These are phyloP conservation scores for Haematococcus sp. DNA, from an alignment of 139 green algal genomes.

Conservation along the genomic window DNA sequence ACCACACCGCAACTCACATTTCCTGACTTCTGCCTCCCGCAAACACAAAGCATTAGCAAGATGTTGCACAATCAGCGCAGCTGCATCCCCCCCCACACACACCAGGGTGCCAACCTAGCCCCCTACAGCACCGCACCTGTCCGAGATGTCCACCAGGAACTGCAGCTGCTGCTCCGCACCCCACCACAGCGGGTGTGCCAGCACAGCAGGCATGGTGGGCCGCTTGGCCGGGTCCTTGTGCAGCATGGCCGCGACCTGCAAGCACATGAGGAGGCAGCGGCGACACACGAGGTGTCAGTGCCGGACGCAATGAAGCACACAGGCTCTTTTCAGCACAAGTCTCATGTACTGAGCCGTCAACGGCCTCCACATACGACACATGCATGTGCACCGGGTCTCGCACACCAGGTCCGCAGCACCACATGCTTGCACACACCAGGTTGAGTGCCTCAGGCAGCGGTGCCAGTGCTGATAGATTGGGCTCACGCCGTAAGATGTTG, in stretches of 20 bases:
- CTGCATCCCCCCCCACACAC: not conserved
- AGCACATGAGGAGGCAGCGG: not conserved
- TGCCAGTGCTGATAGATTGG: conserved; percentile 42
- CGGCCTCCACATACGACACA: too few species aligned
- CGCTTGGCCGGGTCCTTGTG: conserved; percentile 52
- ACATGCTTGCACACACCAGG: conserved; percentile 34
- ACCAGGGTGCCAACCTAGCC: not conserved
- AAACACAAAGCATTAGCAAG: too few species aligned
- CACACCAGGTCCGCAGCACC: too few species aligned
- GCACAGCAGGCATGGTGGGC: conserved; percentile 64
- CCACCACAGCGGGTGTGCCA: conserved; percentile 94
- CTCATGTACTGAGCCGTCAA: too few species aligned
- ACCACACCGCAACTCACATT: too few species aligned
- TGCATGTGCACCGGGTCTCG: too few species aligned
- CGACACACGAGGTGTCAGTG: too few species aligned
- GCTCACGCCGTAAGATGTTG: conserved; percentile 72
- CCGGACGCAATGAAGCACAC: not conserved
- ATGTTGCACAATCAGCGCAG: too few species aligned
- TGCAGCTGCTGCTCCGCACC: conserved; percentile 62
- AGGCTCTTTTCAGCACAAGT: not conserved
- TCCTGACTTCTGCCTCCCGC: too few species aligned
- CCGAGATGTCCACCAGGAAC: conserved; percentile 88
- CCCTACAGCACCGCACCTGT: conserved; percentile 38
- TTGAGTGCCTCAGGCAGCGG: conserved; percentile 69
- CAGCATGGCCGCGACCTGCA: conserved; percentile 66